phyloP scores from a whole-genome alignment of 1,139 yeast genomes.

The Taiozyma sp. region DNA sequence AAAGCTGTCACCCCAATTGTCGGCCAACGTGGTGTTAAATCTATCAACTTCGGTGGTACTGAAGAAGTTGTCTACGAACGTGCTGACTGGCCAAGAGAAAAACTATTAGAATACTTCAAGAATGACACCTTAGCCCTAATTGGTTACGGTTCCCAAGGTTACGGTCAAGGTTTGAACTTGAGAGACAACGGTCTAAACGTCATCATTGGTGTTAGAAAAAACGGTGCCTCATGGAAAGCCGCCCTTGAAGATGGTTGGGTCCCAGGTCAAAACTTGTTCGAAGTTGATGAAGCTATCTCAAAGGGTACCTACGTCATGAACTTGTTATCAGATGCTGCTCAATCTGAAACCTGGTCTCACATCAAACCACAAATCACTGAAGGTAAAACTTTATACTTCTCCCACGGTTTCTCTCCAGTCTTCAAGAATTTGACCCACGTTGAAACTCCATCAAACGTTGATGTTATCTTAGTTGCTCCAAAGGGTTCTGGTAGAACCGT shows the following conservation, averaged over 20 bases:
- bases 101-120: constrained; percentile 92
- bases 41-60: constrained; percentile 91
- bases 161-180: constrained; percentile 99
- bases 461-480: constrained; percentile 98
- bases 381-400: constrained; percentile 97
- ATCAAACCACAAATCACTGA: constrained; percentile 89
- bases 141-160: constrained; percentile 99
- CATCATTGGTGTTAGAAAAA: constrained; percentile 95
- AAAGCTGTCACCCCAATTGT: constrained; percentile 40
- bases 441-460: constrained; percentile 90
- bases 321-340: constrained; percentile 98
- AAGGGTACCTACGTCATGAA: constrained; percentile 96
- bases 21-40: constrained; percentile 79
- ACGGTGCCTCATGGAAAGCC: constrained; percentile 99
- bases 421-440: constrained; percentile 97
- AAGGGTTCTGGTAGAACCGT: constrained; percentile 99
- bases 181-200: constrained; percentile 98
- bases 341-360: constrained; percentile 93
- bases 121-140: constrained; percentile 95
- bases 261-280: constrained; percentile 97
- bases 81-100: constrained; percentile 99
- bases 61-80: constrained; percentile 97
- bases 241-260: constrained; percentile 99
- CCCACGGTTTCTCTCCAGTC: constrained; percentile 99
- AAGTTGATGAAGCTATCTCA: constrained; percentile 85